phyloP scores from a whole-genome alignment of 2,329 filamentous ascomycete species.

The Shiraia bambusicola region DNA sequence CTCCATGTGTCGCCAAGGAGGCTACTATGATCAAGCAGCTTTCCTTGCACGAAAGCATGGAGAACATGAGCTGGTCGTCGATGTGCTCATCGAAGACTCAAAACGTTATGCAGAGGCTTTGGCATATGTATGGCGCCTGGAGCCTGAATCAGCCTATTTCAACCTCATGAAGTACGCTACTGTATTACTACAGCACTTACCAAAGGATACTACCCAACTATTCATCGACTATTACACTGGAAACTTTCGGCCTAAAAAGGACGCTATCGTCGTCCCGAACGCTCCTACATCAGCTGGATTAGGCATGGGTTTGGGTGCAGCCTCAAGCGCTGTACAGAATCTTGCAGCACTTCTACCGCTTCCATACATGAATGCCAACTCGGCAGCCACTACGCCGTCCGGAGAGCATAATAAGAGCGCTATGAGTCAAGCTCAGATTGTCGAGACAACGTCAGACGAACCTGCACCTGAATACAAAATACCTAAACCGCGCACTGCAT shows the following conservation, averaged over 20 bases:
- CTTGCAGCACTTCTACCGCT: constrained; percentile 80
- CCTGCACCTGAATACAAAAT: constrained; percentile 66
- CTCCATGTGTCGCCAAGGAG: constrained; percentile 93
- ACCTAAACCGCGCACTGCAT: constrained; percentile 83
- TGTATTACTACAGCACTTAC: constrained; percentile 84
- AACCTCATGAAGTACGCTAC: constrained; percentile 95
- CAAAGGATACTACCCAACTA: constrained; percentile 76
- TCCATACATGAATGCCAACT: constrained; percentile 75
- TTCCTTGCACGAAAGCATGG: constrained; percentile 93
- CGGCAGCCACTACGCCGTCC: constrained; percentile 56
- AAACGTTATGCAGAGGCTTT: constrained; percentile 87
- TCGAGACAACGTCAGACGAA: constrained; percentile 56
- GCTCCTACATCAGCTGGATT: constrained; percentile 47
- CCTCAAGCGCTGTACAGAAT: constrained; percentile 80
- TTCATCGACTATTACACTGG: constrained; percentile 97
- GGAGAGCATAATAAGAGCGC: constrained; percentile 56
- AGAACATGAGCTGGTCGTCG: constrained; percentile 89
- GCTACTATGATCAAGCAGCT: constrained; percentile 94
- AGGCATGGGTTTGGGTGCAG: constrained; percentile 48
- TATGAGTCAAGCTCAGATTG: constrained; percentile 55
- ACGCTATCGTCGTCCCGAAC: constrained; percentile 55
- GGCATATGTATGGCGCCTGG: constrained; percentile 85
- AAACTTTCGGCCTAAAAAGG: constrained; percentile 72
- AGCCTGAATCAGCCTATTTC: constrained; percentile 76
- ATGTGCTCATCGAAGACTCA: constrained; percentile 93